phyloP scores from a whole-genome alignment of 441 rosid species.

The Lepidium campestre region DNA sequence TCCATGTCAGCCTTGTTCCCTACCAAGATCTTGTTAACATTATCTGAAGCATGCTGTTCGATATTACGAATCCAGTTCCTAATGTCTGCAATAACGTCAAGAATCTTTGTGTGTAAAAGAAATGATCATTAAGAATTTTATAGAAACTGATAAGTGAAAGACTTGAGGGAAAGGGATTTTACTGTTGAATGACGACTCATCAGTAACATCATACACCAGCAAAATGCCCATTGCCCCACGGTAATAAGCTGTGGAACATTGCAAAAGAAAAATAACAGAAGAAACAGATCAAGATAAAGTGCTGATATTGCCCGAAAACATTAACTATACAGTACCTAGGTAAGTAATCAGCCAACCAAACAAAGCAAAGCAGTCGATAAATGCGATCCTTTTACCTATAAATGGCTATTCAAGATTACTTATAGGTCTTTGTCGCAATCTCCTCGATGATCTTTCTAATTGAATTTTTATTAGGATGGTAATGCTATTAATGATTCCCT shows the following conservation, averaged over 20 bases:
- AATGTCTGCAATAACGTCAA: conserved; percentile 38
- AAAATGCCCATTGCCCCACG: conserved; percentile 77
- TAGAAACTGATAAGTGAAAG: neutral
- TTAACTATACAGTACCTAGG: neutral
- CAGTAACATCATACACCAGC: conserved; percentile 74
- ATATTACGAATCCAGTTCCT: conserved; percentile 76
- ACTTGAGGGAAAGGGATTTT: conserved; percentile 20
- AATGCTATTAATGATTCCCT: neutral
- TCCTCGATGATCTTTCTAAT: neutral
- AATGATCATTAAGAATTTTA: neutral
- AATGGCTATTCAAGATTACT: neutral
- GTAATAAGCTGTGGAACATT: conserved; percentile 49
- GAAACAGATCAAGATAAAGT: neutral
- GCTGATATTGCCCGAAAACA: neutral
- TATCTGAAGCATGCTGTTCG: conserved; percentile 74
- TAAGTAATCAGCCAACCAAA: neutral
- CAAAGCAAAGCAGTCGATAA: neutral
- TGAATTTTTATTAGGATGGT: neutral
- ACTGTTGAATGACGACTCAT: conserved; percentile 73
- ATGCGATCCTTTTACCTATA: neutral
- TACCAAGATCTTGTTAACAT: conserved; percentile 67
- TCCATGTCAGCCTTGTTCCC: conserved; percentile 86
- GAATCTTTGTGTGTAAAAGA: neutral
- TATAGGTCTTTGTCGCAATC: neutral
- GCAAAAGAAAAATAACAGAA: neutral